A percentile compares a stretch with the other conserved stretches of the same genome.
Evolutionary conservation across 768 basidiomycete species (phyloP).

Genomic region (Pisolithus sp.): DNA sequence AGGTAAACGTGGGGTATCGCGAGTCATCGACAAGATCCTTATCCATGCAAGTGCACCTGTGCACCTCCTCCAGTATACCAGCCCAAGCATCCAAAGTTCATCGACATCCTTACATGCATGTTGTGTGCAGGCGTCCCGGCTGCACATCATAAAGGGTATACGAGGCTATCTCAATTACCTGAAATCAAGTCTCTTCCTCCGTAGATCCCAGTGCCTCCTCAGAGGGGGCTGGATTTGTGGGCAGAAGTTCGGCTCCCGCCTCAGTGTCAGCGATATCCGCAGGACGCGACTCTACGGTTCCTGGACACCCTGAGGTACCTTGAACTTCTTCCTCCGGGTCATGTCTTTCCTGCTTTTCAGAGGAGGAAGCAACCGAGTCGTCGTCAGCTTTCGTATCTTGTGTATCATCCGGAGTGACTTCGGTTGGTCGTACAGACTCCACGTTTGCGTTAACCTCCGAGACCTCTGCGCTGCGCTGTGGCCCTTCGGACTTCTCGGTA

Average conservation of each 20-base stretch:
- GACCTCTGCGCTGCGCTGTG: too few species aligned
- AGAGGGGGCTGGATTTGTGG: conserved; percentile 1
- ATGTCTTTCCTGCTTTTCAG: not conserved
- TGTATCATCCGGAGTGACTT: conserved; percentile 2
- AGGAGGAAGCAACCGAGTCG: conserved; percentile 22
- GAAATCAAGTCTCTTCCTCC: conserved; percentile 14
- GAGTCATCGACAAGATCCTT: not conserved
- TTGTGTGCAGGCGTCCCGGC: not conserved
- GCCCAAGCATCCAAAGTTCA: not conserved
- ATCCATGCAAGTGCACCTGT: conserved; percentile 4
- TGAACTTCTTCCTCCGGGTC: conserved; percentile 1
- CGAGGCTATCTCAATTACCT: conserved; percentile 4
- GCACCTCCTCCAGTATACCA: not conserved
- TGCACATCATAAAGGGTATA: conserved; percentile 31
- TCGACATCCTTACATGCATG: not conserved
- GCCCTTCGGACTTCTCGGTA: not conserved
- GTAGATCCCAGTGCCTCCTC: conserved; percentile 5
- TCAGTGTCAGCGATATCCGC: not conserved
- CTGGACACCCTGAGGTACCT: not conserved
- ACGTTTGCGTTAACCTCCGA: conserved; percentile 3
- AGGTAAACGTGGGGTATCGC: conserved; percentile 14
- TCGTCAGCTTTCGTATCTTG: conserved; percentile 4
- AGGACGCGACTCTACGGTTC: conserved; percentile 2
- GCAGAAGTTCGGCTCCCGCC: conserved; percentile 4
- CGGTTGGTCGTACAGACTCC: not conserved